Base-by-base conservation (phyloP, 768 basidiomycete genomes). In the Leccinum sublutescens region DNA sequence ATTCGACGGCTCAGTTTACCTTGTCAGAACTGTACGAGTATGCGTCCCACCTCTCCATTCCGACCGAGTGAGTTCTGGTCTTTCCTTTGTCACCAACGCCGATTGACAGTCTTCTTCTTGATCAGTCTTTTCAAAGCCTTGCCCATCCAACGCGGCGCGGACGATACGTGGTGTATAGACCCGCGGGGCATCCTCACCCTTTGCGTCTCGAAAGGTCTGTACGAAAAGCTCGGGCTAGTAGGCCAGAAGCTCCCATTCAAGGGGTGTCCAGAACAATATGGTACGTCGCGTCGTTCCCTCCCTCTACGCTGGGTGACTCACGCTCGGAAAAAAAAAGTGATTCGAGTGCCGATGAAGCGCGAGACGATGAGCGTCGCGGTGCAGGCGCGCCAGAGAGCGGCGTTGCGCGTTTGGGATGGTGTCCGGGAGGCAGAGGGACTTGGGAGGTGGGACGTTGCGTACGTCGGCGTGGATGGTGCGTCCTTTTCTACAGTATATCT, bases 91-190 rank as follows among this genome's bases (percentile, higher is more conserved):
- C 40, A 9, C 8, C n/a, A 53, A 40, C 23, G 12, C 9, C 15
- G 27, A 23, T n/a, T 59, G 53, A 59, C 31, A 4, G 14, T 27
- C 27, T n/a, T 23, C 50, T 31, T 50, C 27, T 48, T 23, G 36
- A 59, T 36, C 50, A 84, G 82, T 29, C 63, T 66, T 4, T 63
- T 82, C 45, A 71, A 77, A 31, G 73, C 78, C 40, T 58, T 82
- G 29, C 66, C 69, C 9, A 50, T 69, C 58, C 58, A 67, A 4
- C 63, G 71, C 25, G 65, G 68, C 25, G 63, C 67, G 5, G 81
- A 85, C 31, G 87, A 89, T 60, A 78, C 78, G 2, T 91, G 90
- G 89, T 88, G 86, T 65, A 76, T 89, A 56, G 88, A 90, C 64
- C 76, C 79, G 2, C 80, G 85, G 17, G 85, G 85, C 4, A 63